A percentile compares a stretch with the other conserved stretches of the same genome.
phyloP scores from a whole-genome alignment of 2,329 filamentous ascomycete species.

The Daldinia sp. region DNA sequence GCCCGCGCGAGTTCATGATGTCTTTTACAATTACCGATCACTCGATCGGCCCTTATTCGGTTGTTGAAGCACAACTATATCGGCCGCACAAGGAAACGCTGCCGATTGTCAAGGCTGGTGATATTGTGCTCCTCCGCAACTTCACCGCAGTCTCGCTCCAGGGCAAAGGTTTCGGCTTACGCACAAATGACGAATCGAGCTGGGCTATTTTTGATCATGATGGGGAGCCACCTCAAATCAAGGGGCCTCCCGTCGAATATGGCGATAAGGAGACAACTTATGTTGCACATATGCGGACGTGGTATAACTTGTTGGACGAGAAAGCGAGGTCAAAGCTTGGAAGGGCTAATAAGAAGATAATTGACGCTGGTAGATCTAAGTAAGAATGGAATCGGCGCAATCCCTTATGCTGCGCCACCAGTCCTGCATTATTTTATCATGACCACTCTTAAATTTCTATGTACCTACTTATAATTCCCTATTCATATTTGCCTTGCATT shows the following conservation, averaged over 20 bases:
- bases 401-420: background rate
- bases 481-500: conserved; percentile 8
- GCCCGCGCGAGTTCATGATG: conserved; percentile 70
- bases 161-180: conserved; percentile 67
- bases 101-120: conserved; percentile 66
- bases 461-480: background rate
- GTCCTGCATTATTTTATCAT: background rate
- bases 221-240: conserved; percentile 63
- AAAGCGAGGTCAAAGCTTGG: conserved; percentile 61
- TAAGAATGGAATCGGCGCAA: conserved; percentile 16
- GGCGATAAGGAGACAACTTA: conserved; percentile 63
- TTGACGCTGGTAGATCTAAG: conserved; percentile 45
- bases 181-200: conserved; percentile 66
- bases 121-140: conserved; percentile 68
- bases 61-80: conserved; percentile 69
- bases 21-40: conserved; percentile 69
- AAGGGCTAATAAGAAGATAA: conserved; percentile 59
- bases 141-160: conserved; percentile 67
- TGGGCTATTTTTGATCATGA: conserved; percentile 71
- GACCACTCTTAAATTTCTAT: background rate
- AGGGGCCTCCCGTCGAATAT: conserved; percentile 70
- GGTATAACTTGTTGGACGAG: conserved; percentile 63
- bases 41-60: conserved; percentile 62
- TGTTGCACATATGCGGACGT: conserved; percentile 61
- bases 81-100: conserved; percentile 69